Conservation (phyloP, 441 rosid genomes). For the Rhodomyrtus psidioides region DNA sequence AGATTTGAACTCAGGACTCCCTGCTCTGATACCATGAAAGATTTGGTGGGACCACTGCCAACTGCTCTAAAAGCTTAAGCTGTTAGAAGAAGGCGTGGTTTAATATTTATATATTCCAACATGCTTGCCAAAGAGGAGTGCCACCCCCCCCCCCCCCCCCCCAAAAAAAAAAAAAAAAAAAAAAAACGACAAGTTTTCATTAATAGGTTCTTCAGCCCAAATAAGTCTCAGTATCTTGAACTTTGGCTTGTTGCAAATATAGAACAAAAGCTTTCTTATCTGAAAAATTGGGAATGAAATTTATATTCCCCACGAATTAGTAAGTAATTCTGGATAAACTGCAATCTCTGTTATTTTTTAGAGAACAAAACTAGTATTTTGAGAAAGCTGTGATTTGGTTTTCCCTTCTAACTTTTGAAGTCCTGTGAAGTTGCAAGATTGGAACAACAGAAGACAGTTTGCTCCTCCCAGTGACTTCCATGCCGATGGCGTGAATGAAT, state of each 20-base stretch:
- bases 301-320: background rate
- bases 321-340: background rate
- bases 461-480: constrained; percentile 81
- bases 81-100: too few relatives aligned
- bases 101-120: too few relatives aligned
- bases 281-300: background rate
- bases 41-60: too few relatives aligned
- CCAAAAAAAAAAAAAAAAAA: background rate
- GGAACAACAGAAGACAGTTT: constrained; percentile 89
- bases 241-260: background rate
- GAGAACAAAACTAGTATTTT: background rate
- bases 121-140: background rate
- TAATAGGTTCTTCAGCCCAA: background rate
- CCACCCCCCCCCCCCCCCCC: background rate
- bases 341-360: background rate
- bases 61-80: too few relatives aligned
- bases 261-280: background rate
- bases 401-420: background rate
- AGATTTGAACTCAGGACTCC: too few relatives aligned
- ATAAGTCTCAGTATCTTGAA: background rate
- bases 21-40: too few relatives aligned
- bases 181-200: background rate
- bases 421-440: constrained; percentile 74
- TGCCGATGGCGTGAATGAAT: constrained; percentile 87
- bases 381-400: background rate